A percentile compares a stretch with the other conserved stretches of the same genome.
These are phyloP conservation scores for Fusarium haematococcum DNA, from an alignment of 2,329 filamentous ascomycete genomes.

Conservation along the genomic window DNA sequence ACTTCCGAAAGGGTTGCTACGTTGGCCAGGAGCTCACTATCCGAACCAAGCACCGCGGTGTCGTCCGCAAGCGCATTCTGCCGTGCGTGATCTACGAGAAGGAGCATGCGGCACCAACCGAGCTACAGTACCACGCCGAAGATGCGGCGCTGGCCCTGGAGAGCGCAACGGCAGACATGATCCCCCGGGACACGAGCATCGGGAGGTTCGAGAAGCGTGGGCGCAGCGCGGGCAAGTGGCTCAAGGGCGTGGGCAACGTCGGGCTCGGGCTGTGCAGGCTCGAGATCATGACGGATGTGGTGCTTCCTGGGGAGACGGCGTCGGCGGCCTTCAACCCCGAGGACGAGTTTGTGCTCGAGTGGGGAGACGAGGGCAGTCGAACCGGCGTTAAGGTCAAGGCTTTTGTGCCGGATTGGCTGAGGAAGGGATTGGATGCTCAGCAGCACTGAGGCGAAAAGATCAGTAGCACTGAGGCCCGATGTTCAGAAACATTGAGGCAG, in stretches of 20 bases:
- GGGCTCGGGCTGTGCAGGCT: slow-evolving; percentile 88
- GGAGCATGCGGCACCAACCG: slow-evolving; percentile 52
- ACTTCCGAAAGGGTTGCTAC: slow-evolving; percentile 97
- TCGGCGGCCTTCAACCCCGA: slow-evolving; percentile 71
- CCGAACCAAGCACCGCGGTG: slow-evolving; percentile 91
- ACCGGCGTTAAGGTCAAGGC: slow-evolving; percentile 73
- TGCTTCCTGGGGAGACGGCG: slow-evolving; percentile 75
- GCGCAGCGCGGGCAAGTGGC: slow-evolving; percentile 83
- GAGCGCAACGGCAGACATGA: slow-evolving; percentile 48
- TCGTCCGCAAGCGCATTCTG: slow-evolving; percentile 90
- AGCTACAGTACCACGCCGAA: slow-evolving; percentile 61
- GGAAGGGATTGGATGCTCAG: slow-evolving; percentile 52
- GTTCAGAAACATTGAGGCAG: neutral
- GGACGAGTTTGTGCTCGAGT: slow-evolving; percentile 71
- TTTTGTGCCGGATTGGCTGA: slow-evolving; percentile 84
- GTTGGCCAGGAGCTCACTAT: slow-evolving; percentile 97
- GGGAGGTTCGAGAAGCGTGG: slow-evolving; percentile 66
- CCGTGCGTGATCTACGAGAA: slow-evolving; percentile 79
- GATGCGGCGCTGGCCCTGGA: slow-evolving; percentile 36
- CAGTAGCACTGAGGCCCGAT: neutral
- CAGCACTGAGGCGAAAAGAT: slow-evolving; percentile 5
- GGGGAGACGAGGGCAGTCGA: slow-evolving; percentile 57
- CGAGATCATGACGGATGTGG: slow-evolving; percentile 89
- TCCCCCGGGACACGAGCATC: slow-evolving; percentile 62
- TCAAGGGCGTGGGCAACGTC: slow-evolving; percentile 84